Percentiles rank a stretch among this genome's conserved stretches.
phyloP scores from a whole-genome alignment of 2,329 filamentous ascomycete species.

The Amauroascus niger region DNA sequence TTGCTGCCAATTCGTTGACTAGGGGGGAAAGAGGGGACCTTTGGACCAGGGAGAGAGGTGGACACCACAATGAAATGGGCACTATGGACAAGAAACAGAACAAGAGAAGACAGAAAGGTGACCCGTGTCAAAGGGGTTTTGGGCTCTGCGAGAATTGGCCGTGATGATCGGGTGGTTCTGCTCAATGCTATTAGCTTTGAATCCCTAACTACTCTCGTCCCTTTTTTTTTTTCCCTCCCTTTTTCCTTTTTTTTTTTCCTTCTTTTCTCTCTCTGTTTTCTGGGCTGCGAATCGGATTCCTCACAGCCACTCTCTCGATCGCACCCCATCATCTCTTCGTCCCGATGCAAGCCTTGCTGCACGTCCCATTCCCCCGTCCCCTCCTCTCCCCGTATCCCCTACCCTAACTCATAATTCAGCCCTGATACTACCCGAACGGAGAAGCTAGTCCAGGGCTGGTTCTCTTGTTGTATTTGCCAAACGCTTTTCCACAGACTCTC shows the following conservation, averaged over 20 bases:
- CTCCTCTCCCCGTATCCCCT: too few relatives aligned
- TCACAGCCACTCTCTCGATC: constrained; percentile 1
- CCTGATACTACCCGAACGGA: not conserved
- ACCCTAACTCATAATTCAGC: not conserved
- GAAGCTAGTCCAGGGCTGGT: not conserved
- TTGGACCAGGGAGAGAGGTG: not conserved
- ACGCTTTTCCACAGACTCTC: not conserved
- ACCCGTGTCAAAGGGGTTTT: too few relatives aligned
- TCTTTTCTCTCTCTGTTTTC: not conserved
- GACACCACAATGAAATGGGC: too few relatives aligned
- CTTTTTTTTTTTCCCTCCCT: not conserved
- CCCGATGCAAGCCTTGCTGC: constrained; percentile 1
- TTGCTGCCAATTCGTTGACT: not conserved
- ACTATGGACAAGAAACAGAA: too few relatives aligned
- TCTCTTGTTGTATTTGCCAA: constrained; percentile 1
- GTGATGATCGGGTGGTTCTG: too few relatives aligned
- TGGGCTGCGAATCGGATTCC: constrained; percentile 4
- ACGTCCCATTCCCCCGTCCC: not conserved
- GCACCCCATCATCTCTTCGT: not conserved
- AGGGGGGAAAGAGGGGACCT: not conserved
- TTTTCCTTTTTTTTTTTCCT: not conserved
- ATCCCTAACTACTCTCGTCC: too few relatives aligned
- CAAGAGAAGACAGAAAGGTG: too few relatives aligned
- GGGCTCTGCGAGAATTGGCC: too few relatives aligned
- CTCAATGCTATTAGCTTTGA: too few relatives aligned